A percentile compares a stretch with the other conserved stretches of the same genome.
Conservation (phyloP, 768 basidiomycete genomes). For the Collybia mongolica region DNA sequence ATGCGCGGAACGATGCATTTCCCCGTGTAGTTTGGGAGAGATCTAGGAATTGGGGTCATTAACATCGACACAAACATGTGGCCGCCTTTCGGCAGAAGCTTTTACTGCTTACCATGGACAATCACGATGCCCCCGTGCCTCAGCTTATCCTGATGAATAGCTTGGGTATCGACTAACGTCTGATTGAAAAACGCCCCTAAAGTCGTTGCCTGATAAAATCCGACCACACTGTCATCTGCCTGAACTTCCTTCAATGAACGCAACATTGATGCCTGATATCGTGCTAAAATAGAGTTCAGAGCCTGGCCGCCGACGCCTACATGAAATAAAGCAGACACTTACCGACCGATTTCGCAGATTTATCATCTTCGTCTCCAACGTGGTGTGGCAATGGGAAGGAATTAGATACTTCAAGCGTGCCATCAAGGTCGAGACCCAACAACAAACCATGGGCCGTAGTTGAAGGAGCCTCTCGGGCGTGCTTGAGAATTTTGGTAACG, state of each 20-base stretch:
- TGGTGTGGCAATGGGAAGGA: conserved; percentile 82
- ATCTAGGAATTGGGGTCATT: conserved; percentile 41
- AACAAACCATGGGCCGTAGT: conserved; percentile 81
- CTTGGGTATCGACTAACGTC: conserved; percentile 77
- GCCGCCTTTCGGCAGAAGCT: background rate
- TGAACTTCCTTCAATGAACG: conserved; percentile 89
- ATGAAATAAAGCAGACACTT: conserved; percentile 23
- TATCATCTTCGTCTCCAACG: conserved; percentile 76
- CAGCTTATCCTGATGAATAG: conserved; percentile 81
- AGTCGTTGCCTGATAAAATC: conserved; percentile 90
- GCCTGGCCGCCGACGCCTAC: background rate
- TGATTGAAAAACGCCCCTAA: conserved; percentile 87
- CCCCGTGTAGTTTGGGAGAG: conserved; percentile 76
- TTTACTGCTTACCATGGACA: conserved; percentile 65
- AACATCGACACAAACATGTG: background rate
- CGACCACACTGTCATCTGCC: conserved; percentile 88
- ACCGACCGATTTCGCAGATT: conserved; percentile 76
- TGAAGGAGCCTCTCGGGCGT: conserved; percentile 75
- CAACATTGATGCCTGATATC: conserved; percentile 84
- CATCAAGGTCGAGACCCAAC: conserved; percentile 90
- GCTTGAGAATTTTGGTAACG: conserved; percentile 92
- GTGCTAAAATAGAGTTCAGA: conserved; percentile 40
- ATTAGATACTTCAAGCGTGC: conserved; percentile 87
- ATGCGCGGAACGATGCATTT: conserved; percentile 88
- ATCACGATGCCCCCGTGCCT: conserved; percentile 84